Conservation (phyloP, 1,284 basidiomycete genomes). For the Phylloporus gajari region DNA sequence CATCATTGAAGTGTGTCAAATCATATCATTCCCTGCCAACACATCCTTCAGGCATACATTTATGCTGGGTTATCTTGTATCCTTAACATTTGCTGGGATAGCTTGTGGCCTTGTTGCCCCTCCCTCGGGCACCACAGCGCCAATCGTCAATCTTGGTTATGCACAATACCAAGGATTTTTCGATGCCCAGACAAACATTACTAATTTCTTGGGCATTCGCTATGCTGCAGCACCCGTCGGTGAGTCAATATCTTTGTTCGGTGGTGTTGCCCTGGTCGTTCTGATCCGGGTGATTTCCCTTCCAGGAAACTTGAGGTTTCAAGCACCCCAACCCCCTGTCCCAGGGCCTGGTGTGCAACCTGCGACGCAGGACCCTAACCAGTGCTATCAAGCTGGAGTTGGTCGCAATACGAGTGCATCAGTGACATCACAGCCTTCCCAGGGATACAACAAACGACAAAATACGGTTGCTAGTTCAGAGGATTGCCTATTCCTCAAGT, state of each 20-base stretch:
- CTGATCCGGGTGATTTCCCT: not conserved
- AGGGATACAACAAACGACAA: constrained; percentile 8
- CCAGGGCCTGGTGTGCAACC: constrained; percentile 14
- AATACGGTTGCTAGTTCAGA: constrained; percentile 13
- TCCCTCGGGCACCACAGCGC: not conserved
- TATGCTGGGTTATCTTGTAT: not conserved
- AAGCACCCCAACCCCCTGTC: constrained; percentile 23
- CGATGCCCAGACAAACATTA: constrained; percentile 20
- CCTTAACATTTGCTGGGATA: not conserved
- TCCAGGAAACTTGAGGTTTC: constrained; percentile 28
- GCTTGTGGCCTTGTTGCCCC: not conserved
- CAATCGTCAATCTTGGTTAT: constrained; percentile 29
- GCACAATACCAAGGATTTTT: constrained; percentile 25
- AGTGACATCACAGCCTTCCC: not conserved
- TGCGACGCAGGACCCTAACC: constrained; percentile 26
- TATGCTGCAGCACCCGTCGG: constrained; percentile 29
- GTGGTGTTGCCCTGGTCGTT: not conserved
- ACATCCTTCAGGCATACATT: not conserved
- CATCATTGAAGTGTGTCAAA: not conserved
- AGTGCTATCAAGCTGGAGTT: constrained; percentile 15
- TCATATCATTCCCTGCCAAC: not conserved
- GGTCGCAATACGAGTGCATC: not conserved
- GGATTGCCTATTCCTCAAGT: constrained; percentile 38
- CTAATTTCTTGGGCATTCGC: constrained; percentile 25
- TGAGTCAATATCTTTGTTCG: not conserved